phyloP scores from a whole-genome alignment of 805 yeast species.

The Metschnikowia corniflorae region DNA sequence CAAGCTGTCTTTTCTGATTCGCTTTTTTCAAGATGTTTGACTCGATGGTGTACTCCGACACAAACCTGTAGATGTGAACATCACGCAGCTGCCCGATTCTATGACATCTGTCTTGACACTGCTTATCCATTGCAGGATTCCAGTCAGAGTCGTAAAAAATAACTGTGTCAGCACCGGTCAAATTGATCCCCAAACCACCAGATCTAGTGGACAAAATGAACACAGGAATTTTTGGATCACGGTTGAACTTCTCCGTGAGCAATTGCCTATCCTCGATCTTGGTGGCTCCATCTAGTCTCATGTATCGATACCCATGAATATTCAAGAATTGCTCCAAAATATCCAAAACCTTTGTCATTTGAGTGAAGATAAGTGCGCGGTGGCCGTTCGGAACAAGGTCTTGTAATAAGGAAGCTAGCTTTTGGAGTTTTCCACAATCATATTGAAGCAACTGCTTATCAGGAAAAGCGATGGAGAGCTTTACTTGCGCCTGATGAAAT shows the following conservation, averaged over 20 bases:
- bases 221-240: conserved; percentile 80
- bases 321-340: conserved; percentile 89
- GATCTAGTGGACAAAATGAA: conserved; percentile 93
- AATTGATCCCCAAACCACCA: conserved; percentile 95
- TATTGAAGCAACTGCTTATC: conserved; percentile 88
- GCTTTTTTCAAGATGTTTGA: conserved; percentile 92
- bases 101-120: conserved; percentile 98
- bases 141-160: conserved; percentile 97
- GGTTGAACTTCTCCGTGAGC: conserved; percentile 87
- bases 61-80: conserved; percentile 94
- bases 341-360: conserved; percentile 96
- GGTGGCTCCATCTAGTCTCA: conserved; percentile 97
- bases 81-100: conserved; percentile 98
- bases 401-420: conserved; percentile 68
- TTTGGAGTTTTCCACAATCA: conserved; percentile 96
- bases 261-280: conserved; percentile 95
- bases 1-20: conserved; percentile 89
- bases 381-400: conserved; percentile 84
- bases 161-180: conserved; percentile 98
- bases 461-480: conserved; percentile 90
- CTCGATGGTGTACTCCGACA: conserved; percentile 93
- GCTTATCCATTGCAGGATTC: conserved; percentile 99
- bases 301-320: conserved; percentile 88
- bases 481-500: conserved; percentile 80
- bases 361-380: conserved; percentile 92